Percentiles rank a stretch among this genome's conserved stretches.
Evolutionary conservation across 2,329 filamentous ascomycete genomes (phyloP).

Genomic region (Exophiala bonariae): DNA sequence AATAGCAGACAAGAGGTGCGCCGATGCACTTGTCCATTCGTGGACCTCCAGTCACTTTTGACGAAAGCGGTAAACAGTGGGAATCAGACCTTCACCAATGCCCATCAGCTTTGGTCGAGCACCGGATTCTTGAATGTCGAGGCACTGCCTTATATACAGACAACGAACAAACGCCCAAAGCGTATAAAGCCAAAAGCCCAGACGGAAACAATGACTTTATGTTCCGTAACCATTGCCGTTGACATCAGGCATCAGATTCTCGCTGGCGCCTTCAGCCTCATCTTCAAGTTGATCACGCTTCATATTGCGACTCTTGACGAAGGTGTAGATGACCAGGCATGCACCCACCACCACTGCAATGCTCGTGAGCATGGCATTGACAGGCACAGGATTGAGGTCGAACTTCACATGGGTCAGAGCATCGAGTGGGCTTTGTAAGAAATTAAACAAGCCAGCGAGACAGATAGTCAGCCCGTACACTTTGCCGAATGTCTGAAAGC

Average conservation of each 20-base stretch:
- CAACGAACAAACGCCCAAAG: too few species aligned
- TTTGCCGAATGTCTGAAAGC: conserved; percentile 86
- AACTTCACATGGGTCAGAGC: conserved; percentile 74
- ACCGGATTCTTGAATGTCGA: too few species aligned
- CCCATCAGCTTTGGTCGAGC: too few species aligned
- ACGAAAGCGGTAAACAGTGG: too few species aligned
- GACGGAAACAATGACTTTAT: too few species aligned
- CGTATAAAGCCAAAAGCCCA: too few species aligned
- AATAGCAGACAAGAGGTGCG: too few species aligned
- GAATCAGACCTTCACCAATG: too few species aligned
- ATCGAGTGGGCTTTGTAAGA: conserved; percentile 78
- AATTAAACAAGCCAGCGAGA: conserved; percentile 78
- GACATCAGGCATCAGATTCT: conserved; percentile 26
- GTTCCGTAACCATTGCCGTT: conserved; percentile 29
- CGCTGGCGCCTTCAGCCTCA: conserved; percentile 28
- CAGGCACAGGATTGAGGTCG: conserved; percentile 69
- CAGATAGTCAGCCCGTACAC: conserved; percentile 94
- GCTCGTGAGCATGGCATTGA: conserved; percentile 68
- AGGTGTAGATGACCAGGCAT: conserved; percentile 63
- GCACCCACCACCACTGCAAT: conserved; percentile 65
- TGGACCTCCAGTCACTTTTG: too few species aligned
- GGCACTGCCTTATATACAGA: too few species aligned
- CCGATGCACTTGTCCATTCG: too few species aligned
- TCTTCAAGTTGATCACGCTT: conserved; percentile 26
- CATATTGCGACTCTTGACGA: conserved; percentile 43